phyloP scores from a whole-genome alignment of 768 basidiomycete genomes.

The Termitomyces sp. region DNA sequence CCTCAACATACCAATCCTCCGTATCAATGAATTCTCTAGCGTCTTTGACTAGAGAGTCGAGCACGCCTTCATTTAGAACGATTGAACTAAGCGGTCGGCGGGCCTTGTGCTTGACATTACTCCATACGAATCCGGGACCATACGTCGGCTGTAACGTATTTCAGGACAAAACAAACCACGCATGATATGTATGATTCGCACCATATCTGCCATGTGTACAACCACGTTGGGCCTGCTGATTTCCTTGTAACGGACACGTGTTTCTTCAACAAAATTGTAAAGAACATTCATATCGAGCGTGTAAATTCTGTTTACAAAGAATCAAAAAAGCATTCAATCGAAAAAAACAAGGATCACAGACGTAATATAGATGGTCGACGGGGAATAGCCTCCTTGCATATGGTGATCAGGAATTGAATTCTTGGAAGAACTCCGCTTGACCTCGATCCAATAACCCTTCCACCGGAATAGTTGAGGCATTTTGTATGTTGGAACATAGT shows the following conservation, averaged over 20 bases:
- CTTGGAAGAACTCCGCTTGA: constrained; percentile 19
- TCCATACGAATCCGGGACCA: constrained; percentile 35
- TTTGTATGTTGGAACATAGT: constrained; percentile 35
- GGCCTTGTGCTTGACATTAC: constrained; percentile 38
- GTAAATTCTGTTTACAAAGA: constrained; percentile 25
- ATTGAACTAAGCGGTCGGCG: constrained; percentile 50
- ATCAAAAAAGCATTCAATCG: neutral
- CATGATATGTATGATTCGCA: constrained; percentile 9
- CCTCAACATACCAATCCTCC: constrained; percentile 52
- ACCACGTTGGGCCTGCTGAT: constrained; percentile 29
- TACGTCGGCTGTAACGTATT: constrained; percentile 24
- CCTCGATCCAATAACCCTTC: constrained; percentile 34
- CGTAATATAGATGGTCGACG: constrained; percentile 23
- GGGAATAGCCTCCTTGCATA: constrained; percentile 5
- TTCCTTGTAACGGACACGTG: constrained; percentile 26
- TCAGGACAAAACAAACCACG: neutral
- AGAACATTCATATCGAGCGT: constrained; percentile 30
- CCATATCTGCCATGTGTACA: constrained; percentile 27
- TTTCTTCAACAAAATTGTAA: constrained; percentile 29
- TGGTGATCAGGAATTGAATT: constrained; percentile 8
- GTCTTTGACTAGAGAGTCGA: constrained; percentile 43
- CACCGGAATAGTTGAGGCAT: constrained; percentile 34
- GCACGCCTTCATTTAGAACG: constrained; percentile 40
- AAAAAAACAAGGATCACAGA: constrained; percentile 9
- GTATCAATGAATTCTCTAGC: constrained; percentile 45